Base-by-base conservation (phyloP, 257 asterid species). In the Forsythia suspensa region DNA sequence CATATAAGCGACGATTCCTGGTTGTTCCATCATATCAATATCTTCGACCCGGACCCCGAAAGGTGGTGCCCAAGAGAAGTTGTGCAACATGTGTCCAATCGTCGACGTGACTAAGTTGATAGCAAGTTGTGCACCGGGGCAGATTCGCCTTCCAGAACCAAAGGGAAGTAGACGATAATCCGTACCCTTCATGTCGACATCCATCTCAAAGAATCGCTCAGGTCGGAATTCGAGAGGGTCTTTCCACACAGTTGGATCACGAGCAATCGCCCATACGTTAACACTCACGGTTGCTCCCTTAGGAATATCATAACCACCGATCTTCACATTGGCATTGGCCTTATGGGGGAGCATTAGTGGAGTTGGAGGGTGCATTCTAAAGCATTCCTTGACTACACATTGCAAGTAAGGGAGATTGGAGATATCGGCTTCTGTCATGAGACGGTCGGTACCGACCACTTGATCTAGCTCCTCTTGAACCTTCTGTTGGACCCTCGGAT, bases 1-100 rank as follows among this genome's bases (percentile, higher is more conserved):
- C 98, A 94, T 92, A 81, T 94, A 94, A 2, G 97, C 90, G 5
- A 94, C 97, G 0, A 80, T 77, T 9, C 98, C 98, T 0, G 98
- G 98, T 57, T 87, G 94, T 87, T 91, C 98, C 81, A 89, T 87
- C 97, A 92, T 84, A 76, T 92, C 97, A 63, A 94, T 84, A 34
- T 92, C 97, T 55, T 89, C 90, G 0, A 91, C 87, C 82, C 72
- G 85, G 51, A 82, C 76, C 4, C 95, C 94, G 0, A 73, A 36
- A 4, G 96, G 90, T 1, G 90, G 90, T 0, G 86, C 66, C 97
- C 90, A 89, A 2, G 73, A 63, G 77, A 93, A 93, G 66, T 89
- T 89, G 69, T 93, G 98, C 90, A 93, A 36, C 81, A 93, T 73
- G 68, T 93, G 97, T 0, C 96, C 98, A 85, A 93, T 44, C 92